Evolutionary conservation across 257 asterid genomes (phyloP).

Genomic region (Scutellaria galericulata): DNA sequence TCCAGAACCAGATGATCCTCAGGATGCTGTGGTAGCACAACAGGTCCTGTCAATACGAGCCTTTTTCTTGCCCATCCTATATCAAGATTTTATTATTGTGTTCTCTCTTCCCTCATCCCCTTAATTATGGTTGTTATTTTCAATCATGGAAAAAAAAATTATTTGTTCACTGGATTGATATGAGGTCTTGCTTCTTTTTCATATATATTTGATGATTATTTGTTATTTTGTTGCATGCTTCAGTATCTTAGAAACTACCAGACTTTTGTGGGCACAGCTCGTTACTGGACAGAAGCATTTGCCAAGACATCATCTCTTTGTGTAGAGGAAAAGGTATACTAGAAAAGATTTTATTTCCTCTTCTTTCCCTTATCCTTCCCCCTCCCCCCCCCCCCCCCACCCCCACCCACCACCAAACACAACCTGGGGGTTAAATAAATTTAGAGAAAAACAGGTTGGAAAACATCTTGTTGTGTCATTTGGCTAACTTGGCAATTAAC

Average conservation of each 20-base stretch:
- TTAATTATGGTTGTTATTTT: not conserved
- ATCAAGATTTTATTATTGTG: not conserved
- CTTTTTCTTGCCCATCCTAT: not conserved
- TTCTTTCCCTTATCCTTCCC: no score
- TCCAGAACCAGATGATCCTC: constrained; percentile 97
- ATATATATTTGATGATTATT: constrained; percentile 18
- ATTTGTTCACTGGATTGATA: not conserved
- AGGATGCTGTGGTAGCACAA: constrained; percentile 95
- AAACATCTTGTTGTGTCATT: no score
- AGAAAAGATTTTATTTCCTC: not conserved
- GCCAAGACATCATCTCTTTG: constrained; percentile 78
- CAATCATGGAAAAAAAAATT: not conserved
- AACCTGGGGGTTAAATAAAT: no score
- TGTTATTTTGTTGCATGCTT: not conserved
- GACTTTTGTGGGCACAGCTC: constrained; percentile 84
- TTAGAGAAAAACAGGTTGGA: no score
- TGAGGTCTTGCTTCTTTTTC: not conserved
- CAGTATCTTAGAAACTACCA: constrained; percentile 80
- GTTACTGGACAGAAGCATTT: constrained; percentile 98
- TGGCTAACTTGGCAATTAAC: no score
- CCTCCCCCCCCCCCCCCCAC: not conserved
- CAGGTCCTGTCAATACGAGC: constrained; percentile 55
- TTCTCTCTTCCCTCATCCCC: not conserved
- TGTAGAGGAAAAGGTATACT: constrained; percentile 78
- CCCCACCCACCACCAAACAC: not conserved